These are phyloP conservation scores for Dioscorea zingiberensis DNA, from an alignment of 106 monocot genomes.

Conservation along the genomic window DNA sequence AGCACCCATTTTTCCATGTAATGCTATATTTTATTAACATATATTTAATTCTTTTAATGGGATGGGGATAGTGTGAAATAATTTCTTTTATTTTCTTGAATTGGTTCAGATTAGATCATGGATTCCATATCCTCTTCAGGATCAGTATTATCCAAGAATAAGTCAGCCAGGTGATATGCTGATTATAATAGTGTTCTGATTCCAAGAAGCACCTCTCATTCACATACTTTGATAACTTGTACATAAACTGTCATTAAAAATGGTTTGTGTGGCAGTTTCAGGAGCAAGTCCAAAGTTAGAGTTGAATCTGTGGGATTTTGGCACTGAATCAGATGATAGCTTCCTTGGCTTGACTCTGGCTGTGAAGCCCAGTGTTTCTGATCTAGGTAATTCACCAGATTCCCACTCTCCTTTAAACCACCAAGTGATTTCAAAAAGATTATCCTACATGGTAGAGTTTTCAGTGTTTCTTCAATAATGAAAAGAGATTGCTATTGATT, in stretches of 20 bases:
- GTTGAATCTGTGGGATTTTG: constrained; percentile 77
- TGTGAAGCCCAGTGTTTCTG: constrained; percentile 52
- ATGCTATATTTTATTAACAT: not conserved
- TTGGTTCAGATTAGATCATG: constrained; percentile 31
- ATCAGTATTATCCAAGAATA: constrained; percentile 17
- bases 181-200: not conserved
- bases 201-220: not conserved
- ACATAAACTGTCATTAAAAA: too few relatives aligned
- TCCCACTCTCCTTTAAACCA: not conserved
- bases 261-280: constrained; percentile 10
- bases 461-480: not conserved
- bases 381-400: constrained; percentile 23
- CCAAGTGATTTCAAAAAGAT: not conserved
- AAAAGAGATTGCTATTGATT: not conserved
- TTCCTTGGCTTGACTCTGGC: constrained; percentile 83
- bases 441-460: not conserved
- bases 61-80: not conserved
- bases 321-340: constrained; percentile 57
- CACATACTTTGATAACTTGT: too few relatives aligned
- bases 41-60: constrained; percentile 1
- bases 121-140: constrained; percentile 33
- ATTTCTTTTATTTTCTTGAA: not conserved
- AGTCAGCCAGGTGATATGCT: constrained; percentile 26
- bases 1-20: constrained; percentile 93
- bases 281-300: constrained; percentile 61